phyloP scores from a whole-genome alignment of 2,329 filamentous ascomycete genomes.

The Fusarium burgessii region DNA sequence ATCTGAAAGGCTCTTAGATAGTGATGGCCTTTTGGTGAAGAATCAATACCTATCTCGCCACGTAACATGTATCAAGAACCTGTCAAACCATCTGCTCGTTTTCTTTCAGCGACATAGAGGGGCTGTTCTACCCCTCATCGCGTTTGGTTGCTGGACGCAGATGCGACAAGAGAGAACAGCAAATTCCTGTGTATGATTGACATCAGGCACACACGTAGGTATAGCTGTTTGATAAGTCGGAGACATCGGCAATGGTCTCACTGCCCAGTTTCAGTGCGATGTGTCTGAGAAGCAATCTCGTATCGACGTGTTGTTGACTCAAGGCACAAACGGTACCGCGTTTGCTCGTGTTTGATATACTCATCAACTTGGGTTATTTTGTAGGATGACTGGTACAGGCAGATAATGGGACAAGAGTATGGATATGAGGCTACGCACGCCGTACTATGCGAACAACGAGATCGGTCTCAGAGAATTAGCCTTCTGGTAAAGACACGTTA shows the following conservation, averaged over 20 bases:
- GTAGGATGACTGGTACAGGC: not conserved
- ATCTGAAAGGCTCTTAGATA: not conserved
- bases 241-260: not conserved
- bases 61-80: too few species aligned
- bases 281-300: not conserved
- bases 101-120: constrained; percentile 11
- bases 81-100: not conserved
- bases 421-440: not conserved
- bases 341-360: not conserved
- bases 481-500: not conserved
- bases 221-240: not conserved
- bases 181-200: not conserved
- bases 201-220: not conserved
- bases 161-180: constrained; percentile 32
- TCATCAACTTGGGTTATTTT: not conserved
- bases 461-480: not conserved
- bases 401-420: not conserved
- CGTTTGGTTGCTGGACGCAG: not conserved
- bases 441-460: not conserved
- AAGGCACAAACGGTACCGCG: not conserved
- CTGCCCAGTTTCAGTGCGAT: not conserved
- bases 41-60: not conserved
- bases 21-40: not conserved
- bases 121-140: constrained; percentile 32
- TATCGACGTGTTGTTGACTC: not conserved